Evolutionary conservation across 768 basidiomycete species (phyloP), one percentile per base, ranked within the genome.

Genomic region (Boletus vinaceobasis): DNA sequence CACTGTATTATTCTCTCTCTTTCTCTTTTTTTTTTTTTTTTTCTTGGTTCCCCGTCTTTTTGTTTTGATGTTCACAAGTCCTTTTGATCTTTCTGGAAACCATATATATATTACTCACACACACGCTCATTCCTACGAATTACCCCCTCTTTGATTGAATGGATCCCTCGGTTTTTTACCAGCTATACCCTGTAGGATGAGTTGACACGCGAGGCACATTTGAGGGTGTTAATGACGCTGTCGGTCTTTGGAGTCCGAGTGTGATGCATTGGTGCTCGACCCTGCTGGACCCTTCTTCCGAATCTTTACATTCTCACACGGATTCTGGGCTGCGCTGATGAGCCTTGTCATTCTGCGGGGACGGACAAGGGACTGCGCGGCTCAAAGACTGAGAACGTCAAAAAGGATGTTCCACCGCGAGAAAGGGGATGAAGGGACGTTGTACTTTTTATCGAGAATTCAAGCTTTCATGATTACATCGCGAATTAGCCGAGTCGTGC

Each of bases 121-220:
- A 53, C 65, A 66, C 69, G 43, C 51, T 72, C 71, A 55, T 65
- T 71, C 50, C 51, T 72, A 64, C 39, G 47, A 49, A 27, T 38
- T 26, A 29, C 23, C 21, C 37, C 11, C 4, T 35, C 15, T 37
- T 53, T 29, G 23, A 9, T 32, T 26, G 61, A 64, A 62, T 61
- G 57, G 58, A 62, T 62, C 19, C n/a, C 51, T 43, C 59, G 49
- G 52, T 56, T 50, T 48, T 38, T 56, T 43, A 44, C 42, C 35
- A 54, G 60, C 48, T 33, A 17, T 50, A 40, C 33, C 47, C 1
- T 5, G 48, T 23, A 6, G 44, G 40, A 38, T 36, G 49, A 17
- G 3, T 37, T 17, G 10, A 29, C 6, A 29, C 29, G 7, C 29
- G 29, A 29, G 23, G 23, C 23, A 23, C 23, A 23, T 23, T 23